These are phyloP conservation scores for Moesziomyces sp. DNA, from an alignment of 1,284 basidiomycete genomes.

Conservation along the genomic window DNA sequence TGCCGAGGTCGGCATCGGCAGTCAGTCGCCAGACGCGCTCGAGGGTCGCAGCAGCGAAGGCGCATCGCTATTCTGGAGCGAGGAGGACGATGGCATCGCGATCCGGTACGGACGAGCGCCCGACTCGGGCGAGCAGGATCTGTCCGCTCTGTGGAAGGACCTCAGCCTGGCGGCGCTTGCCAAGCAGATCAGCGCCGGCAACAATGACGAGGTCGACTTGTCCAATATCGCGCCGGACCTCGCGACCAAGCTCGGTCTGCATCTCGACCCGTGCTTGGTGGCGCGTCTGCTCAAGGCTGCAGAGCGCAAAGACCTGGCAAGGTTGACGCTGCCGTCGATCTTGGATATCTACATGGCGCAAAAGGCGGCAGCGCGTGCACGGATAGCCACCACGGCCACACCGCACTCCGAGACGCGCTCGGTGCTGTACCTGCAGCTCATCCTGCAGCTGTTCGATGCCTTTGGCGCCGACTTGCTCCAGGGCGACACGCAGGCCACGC, in stretches of 20 bases:
- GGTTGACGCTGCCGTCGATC: slow-evolving; percentile 26
- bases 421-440: slow-evolving; percentile 56
- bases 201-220: slow-evolving; percentile 24
- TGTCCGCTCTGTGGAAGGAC: slow-evolving; percentile 29
- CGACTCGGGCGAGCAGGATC: slow-evolving; percentile 10
- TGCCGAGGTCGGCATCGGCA: slow-evolving; percentile 38
- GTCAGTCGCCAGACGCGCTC: not conserved
- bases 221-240: slow-evolving; percentile 39
- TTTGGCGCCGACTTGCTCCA: slow-evolving; percentile 57
- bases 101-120: slow-evolving; percentile 23
- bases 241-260: slow-evolving; percentile 34
- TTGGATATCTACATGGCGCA: slow-evolving; percentile 50
- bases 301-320: slow-evolving; percentile 42
- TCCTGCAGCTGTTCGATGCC: slow-evolving; percentile 59
- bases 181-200: slow-evolving; percentile 36
- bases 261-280: slow-evolving; percentile 48
- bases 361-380: slow-evolving; percentile 19
- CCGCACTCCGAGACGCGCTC: slow-evolving; percentile 24
- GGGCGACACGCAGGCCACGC: slow-evolving; percentile 48
- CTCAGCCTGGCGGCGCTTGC: slow-evolving; percentile 33
- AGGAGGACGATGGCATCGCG: slow-evolving; percentile 20
- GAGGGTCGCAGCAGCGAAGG: not conserved
- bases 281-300: slow-evolving; percentile 31
- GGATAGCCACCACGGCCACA: slow-evolving; percentile 3
- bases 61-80: slow-evolving; percentile 27